phyloP scores from a whole-genome alignment of 169 alveolate genomes.

The Neospora caninum region DNA sequence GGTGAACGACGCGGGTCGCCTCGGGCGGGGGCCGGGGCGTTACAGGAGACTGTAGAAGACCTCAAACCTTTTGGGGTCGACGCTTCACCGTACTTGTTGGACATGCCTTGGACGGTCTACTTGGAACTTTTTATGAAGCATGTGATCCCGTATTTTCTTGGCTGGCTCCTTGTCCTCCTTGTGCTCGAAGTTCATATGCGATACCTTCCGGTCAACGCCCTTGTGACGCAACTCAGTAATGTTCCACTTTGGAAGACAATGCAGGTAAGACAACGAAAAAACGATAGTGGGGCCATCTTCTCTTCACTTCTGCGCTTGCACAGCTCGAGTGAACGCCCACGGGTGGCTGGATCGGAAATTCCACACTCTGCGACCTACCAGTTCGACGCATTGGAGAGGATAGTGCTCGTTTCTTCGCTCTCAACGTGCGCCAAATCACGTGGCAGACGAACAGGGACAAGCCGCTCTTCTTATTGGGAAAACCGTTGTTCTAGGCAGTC shows the following conservation, averaged over 20 bases:
- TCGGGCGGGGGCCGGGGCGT: neutral
- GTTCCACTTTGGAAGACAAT: neutral
- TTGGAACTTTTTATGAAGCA: neutral
- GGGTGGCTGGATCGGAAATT: too few relatives aligned
- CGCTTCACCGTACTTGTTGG: neutral
- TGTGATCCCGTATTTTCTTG: neutral
- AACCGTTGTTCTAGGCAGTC: too few relatives aligned
- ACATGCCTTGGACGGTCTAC: neutral
- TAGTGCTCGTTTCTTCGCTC: too few relatives aligned
- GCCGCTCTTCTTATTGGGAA: too few relatives aligned
- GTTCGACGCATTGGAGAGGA: too few relatives aligned
- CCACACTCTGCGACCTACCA: too few relatives aligned
- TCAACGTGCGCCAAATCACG: too few relatives aligned
- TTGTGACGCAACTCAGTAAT: neutral
- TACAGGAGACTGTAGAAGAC: neutral
- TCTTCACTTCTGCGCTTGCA: neutral
- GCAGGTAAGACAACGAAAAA: neutral
- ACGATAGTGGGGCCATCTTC: neutral
- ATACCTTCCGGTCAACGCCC: constrained; percentile 26
- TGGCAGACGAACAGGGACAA: too few relatives aligned
- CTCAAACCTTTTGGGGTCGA: neutral
- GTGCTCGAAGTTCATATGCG: neutral
- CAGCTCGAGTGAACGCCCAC: too few relatives aligned
- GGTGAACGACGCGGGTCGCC: neutral
- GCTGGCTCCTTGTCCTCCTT: neutral